These are phyloP conservation scores for Phytophthora quininea DNA, from an alignment of 352 stramenopile genomes.

Conservation along the genomic window DNA sequence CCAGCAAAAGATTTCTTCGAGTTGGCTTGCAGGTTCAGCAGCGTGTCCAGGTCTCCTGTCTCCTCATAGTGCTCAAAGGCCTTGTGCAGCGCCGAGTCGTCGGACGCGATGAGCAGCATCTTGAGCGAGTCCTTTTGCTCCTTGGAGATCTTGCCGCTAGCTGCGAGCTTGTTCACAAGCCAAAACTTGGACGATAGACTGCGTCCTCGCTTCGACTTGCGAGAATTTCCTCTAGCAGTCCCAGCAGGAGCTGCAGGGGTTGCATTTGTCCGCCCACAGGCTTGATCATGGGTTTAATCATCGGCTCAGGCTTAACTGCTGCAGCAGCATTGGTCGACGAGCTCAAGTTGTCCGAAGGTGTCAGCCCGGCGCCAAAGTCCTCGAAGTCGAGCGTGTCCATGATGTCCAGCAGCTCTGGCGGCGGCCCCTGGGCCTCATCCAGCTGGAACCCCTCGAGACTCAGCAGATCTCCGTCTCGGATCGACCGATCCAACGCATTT, in stretches of 20 bases:
- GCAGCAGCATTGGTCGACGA: neutral
- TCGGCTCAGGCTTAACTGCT: slow-evolving; percentile 18
- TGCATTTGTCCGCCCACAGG: slow-evolving; percentile 13
- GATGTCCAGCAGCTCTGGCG: slow-evolving; percentile 70
- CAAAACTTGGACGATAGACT: slow-evolving; percentile 88
- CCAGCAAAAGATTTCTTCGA: slow-evolving; percentile 69
- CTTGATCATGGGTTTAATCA: slow-evolving; percentile 43
- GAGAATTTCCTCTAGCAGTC: slow-evolving; percentile 25
- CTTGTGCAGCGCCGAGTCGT: slow-evolving; percentile 71
- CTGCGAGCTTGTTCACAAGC: slow-evolving; percentile 84
- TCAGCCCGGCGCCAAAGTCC: slow-evolving; percentile 34
- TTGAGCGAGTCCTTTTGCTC: slow-evolving; percentile 86
- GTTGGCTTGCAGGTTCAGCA: slow-evolving; percentile 71
- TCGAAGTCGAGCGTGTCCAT: slow-evolving; percentile 75
- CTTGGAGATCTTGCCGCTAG: slow-evolving; percentile 80
- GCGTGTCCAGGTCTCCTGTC: slow-evolving; percentile 73
- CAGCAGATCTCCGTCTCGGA: slow-evolving; percentile 83
- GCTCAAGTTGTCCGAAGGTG: slow-evolving; percentile 31
- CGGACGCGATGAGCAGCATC: slow-evolving; percentile 77
- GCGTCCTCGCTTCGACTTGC: slow-evolving; percentile 70
- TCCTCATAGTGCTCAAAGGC: slow-evolving; percentile 85
- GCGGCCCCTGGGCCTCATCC: slow-evolving; percentile 48
- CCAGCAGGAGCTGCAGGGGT: slow-evolving; percentile 8
- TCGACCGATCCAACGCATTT: slow-evolving; percentile 73
- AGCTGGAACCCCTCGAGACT: slow-evolving; percentile 69